phyloP scores from a whole-genome alignment of 2,329 filamentous ascomycete genomes.

The Aspergillus persii region DNA sequence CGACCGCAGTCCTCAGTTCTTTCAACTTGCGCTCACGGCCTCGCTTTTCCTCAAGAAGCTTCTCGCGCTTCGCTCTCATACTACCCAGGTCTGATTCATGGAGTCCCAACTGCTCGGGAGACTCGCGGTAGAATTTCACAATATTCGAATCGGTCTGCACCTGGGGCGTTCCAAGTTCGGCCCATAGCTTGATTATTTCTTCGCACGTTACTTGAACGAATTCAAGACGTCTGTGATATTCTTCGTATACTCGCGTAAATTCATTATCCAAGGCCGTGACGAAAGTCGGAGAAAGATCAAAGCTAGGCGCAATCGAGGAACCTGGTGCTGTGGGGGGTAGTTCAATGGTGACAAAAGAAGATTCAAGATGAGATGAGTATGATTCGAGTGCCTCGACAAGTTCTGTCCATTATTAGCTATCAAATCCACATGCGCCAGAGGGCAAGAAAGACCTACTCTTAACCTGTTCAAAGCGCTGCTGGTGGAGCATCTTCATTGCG shows the following conservation, averaged over 20 bases:
- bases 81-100: constrained; percentile 80
- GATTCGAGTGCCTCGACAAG: constrained; percentile 91
- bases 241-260: constrained; percentile 93
- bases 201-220: constrained; percentile 73
- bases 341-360: constrained; percentile 78
- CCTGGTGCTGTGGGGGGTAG: constrained; percentile 79
- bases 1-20: constrained; percentile 75
- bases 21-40: constrained; percentile 73
- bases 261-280: constrained; percentile 83
- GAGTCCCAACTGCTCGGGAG: constrained; percentile 89
- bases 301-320: constrained; percentile 73
- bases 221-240: constrained; percentile 81
- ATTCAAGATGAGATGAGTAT: constrained; percentile 92
- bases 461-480: constrained; percentile 91
- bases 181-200: constrained; percentile 91
- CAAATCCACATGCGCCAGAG: neutral
- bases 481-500: constrained; percentile 76
- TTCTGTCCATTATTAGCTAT: constrained; percentile 56
- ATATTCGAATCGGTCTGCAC: constrained; percentile 86
- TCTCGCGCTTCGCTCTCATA: constrained; percentile 73
- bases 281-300: constrained; percentile 90
- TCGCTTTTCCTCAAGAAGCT: constrained; percentile 84
- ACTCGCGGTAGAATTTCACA: constrained; percentile 83
- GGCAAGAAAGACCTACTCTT: constrained; percentile 64
- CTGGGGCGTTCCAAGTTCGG: constrained; percentile 89